Conservation (phyloP, 306 rosid genomes). For the Urtica urens region DNA sequence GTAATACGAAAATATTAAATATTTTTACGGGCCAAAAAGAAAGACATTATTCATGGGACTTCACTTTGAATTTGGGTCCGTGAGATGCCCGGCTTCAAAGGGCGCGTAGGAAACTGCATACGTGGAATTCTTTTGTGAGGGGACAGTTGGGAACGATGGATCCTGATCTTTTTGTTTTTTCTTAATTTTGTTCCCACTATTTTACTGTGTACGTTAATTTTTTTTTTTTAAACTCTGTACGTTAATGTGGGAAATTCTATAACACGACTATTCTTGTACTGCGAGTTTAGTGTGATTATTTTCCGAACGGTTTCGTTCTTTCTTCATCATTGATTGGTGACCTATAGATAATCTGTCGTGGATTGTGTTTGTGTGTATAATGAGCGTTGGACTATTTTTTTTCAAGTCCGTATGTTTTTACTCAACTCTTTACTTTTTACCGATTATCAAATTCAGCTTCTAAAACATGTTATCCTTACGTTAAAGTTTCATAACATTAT, state of each 20-base stretch:
- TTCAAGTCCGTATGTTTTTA: no score
- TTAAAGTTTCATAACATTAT: no score
- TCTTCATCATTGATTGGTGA: not conserved
- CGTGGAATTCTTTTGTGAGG: not conserved
- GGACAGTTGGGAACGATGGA: slow-evolving; percentile 9
- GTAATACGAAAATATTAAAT: no score
- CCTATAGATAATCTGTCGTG: no score
- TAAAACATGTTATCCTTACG: no score
- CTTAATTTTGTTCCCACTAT: not conserved
- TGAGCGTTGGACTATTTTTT: no score
- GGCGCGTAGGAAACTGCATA: not conserved
- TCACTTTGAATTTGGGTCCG: not conserved
- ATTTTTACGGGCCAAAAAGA: no score
- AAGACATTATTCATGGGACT: no score
- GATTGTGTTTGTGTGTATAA: no score
- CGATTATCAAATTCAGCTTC: no score
- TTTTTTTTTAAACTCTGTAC: not conserved
- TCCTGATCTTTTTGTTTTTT: not conserved
- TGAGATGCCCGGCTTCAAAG: not conserved
- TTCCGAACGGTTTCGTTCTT: not conserved
- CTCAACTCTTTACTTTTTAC: no score
- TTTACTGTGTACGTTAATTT: not conserved
- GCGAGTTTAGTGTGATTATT: no score
- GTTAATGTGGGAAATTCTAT: not conserved
- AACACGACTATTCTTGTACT: not conserved